Evolutionary conservation across 345 rosid species (phyloP), one percentile per base, ranked within the genome.

Genomic region (Geranium brycei): DNA sequence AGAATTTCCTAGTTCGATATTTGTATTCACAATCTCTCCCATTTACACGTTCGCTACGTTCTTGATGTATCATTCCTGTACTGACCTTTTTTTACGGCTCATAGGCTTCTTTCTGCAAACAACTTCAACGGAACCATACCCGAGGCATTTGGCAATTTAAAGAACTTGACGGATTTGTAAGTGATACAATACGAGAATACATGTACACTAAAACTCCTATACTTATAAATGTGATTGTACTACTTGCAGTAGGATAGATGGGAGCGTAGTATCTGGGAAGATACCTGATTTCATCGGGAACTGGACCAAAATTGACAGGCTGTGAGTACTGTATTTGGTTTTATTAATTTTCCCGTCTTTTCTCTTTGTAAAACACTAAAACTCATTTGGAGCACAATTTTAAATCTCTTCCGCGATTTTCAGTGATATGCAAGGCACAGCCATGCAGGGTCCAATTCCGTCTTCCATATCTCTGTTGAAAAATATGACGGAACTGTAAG

Each of bases 391-490:
- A 58, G 19, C 19, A 10, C 8, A 10, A 47, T 8, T 8, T 47
- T 47, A 47, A 47, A 0, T 7, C 7, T 47, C 13, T 38, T 3
- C 18, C 2, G 0, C 15, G 8, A 47, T 3, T 69, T 74, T 59
- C 73, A 93, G 96, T 58, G 76, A 86, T 78, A 63, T 86, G 78
- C 91, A 93, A 67, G 97, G 99, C 23, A 85, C 95, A 62, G 79
- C 88, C 19, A 71, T 90, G 91, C 82, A 77, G 74, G 99, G 99
- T 32, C 96, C 99, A n/a, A 80, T 93, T 67, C 97, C 97, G 51
- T 61, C 87, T 67, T 53, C 73, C 53, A 68, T 86, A 61, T 86
- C 96, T 47, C 63, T 55, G 66, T 70, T 93, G 71, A 77, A 7
- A 63, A 85, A 72, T 57, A 76, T 90, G 66, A 19, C 61, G 0